Evolutionary conservation across 2,329 filamentous ascomycete genomes (phyloP).

Genomic region (Xylaria arbuscula): DNA sequence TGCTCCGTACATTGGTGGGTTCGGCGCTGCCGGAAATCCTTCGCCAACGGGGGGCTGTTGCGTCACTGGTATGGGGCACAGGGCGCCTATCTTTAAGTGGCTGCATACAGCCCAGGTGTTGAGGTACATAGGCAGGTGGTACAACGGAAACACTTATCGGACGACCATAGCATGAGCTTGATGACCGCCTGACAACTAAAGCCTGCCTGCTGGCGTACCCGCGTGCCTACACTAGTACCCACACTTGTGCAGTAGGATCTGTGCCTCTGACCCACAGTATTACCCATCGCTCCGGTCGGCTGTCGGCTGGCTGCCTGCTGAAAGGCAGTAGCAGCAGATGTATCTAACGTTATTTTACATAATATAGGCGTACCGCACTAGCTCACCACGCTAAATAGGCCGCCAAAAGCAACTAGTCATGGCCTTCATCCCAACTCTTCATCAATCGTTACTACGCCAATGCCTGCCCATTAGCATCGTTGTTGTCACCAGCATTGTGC

Average conservation of each 20-base stretch:
- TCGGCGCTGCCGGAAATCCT: conserved; percentile 8
- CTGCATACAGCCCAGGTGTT: too few relatives aligned
- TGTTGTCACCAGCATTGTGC: not conserved
- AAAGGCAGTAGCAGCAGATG: not conserved
- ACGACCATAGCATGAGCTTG: conserved; percentile 6
- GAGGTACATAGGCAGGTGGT: not conserved
- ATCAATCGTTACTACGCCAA: too few relatives aligned
- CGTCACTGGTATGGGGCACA: conserved; percentile 27
- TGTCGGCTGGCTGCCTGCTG: conserved; percentile 10
- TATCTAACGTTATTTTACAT: not conserved
- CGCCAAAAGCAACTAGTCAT: too few relatives aligned
- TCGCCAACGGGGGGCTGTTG: conserved; percentile 22
- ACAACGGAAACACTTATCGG: conserved; percentile 8
- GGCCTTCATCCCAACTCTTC: too few relatives aligned
- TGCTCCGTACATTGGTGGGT: not conserved
- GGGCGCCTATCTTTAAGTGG: conserved; percentile 18
- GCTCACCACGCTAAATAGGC: too few relatives aligned
- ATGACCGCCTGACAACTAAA: conserved; percentile 25
- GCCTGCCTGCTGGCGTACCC: conserved; percentile 13
- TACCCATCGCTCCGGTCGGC: not conserved
- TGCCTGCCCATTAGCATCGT: not conserved
- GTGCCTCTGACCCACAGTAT: not conserved
- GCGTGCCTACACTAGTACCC: conserved; percentile 7
- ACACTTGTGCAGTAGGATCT: too few relatives aligned
- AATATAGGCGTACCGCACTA: not conserved